Evolutionary conservation across 2,329 filamentous ascomycete species (phyloP).

Genomic region (Talaromyces amestolkiae): DNA sequence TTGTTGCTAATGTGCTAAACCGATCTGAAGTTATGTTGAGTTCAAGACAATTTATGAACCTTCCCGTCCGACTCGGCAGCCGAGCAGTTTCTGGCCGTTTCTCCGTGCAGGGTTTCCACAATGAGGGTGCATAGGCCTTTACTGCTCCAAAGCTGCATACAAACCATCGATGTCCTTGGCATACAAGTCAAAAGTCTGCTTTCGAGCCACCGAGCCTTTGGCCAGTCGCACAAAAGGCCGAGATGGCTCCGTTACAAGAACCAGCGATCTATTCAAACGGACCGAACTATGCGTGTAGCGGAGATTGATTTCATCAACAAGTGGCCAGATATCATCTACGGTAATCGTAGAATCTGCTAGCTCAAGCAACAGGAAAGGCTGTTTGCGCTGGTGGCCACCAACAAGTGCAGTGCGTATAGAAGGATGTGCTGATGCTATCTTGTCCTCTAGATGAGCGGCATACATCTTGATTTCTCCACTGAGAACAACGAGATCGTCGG

Average conservation of each 20-base stretch:
- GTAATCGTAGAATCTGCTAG: slow-evolving; percentile 8
- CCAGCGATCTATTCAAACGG: slow-evolving; percentile 6
- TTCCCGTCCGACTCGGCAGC: background rate
- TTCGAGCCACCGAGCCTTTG: slow-evolving; percentile 16
- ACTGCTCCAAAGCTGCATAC: slow-evolving; percentile 10
- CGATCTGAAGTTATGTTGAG: background rate
- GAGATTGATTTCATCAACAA: slow-evolving; percentile 7
- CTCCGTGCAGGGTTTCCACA: background rate
- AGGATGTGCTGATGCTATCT: slow-evolving; percentile 24
- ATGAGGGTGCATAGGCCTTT: background rate
- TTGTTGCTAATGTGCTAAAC: background rate
- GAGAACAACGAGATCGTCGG: slow-evolving; percentile 24
- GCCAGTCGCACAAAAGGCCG: slow-evolving; percentile 13
- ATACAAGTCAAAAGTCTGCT: slow-evolving; percentile 14
- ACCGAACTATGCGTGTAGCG: slow-evolving; percentile 12
- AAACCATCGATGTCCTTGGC: slow-evolving; percentile 8
- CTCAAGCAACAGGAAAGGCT: slow-evolving; percentile 26
- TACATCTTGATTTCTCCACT: slow-evolving; percentile 25
- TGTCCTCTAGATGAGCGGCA: slow-evolving; percentile 26
- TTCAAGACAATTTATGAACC: background rate
- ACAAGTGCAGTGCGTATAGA: slow-evolving; percentile 24
- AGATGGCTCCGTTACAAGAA: slow-evolving; percentile 1
- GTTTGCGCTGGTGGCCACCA: slow-evolving; percentile 24
- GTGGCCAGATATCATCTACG: slow-evolving; percentile 14
- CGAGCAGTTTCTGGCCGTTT: background rate